phyloP scores from a whole-genome alignment of 106 monocot genomes.

The Phalaenopsis aphrodite region DNA sequence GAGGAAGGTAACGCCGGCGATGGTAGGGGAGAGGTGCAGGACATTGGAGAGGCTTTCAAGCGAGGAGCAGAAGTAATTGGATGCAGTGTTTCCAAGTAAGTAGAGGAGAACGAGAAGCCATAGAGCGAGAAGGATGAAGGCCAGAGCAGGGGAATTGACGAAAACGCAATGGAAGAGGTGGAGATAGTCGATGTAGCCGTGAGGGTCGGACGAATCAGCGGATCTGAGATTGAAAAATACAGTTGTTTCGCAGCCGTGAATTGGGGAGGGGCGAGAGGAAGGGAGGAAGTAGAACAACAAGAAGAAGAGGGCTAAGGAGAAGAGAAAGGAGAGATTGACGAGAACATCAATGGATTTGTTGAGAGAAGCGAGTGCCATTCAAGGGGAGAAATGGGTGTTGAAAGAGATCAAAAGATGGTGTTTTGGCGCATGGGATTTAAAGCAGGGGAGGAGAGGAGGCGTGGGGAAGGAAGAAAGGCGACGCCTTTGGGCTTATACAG shows the following conservation, averaged over 20 bases:
- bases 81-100: conserved; percentile 33
- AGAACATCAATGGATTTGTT: not conserved
- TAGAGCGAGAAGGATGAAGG: conserved; percentile 21
- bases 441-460: not conserved
- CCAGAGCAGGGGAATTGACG: conserved; percentile 14
- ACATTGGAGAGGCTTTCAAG: conserved; percentile 28
- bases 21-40: conserved; percentile 26
- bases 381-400: not conserved
- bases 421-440: not conserved
- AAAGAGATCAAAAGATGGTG: not conserved
- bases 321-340: not conserved
- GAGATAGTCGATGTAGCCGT: conserved; percentile 40
- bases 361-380: not conserved
- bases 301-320: not conserved
- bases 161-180: conserved; percentile 33
- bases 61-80: conserved; percentile 41
- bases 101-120: conserved; percentile 40
- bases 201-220: conserved; percentile 7
- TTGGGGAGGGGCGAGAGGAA: not conserved
- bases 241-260: not conserved
- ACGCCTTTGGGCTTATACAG: not conserved
- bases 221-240: not conserved
- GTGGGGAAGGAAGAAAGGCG: not conserved
- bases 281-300: not conserved
- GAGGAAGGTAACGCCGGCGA: conserved; percentile 37